Percentiles rank a stretch among this genome's conserved stretches.
Evolutionary conservation across 192 early-diverging fungal species (phyloP).

Genomic region (Phlyctochytrium planicorne): DNA sequence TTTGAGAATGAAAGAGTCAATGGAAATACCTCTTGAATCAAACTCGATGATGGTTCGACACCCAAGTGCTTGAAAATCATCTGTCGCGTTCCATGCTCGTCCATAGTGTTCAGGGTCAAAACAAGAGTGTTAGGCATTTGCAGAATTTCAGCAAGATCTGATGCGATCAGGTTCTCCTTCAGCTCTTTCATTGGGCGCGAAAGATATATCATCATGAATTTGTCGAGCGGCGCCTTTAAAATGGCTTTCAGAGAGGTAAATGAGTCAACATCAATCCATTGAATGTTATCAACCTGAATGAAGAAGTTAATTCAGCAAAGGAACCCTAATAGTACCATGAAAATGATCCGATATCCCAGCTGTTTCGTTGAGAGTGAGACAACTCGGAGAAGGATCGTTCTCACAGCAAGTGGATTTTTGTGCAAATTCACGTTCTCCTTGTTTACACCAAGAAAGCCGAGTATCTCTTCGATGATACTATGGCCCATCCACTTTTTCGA

Average conservation of each 20-base stretch:
- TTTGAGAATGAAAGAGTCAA: too few species aligned
- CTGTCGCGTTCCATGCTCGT: background rate
- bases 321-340: background rate
- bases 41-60: too few species aligned
- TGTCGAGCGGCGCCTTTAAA: background rate
- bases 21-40: too few species aligned
- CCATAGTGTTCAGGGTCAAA: background rate
- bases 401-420: background rate
- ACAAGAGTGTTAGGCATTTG: background rate
- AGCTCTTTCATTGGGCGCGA: background rate
- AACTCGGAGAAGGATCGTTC: background rate
- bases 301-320: too few species aligned
- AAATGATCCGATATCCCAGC: background rate
- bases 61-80: background rate
- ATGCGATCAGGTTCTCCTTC: background rate
- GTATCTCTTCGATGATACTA: background rate
- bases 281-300: conserved; percentile 1
- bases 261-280: background rate
- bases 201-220: background rate
- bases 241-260: background rate
- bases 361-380: background rate
- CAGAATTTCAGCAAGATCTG: background rate
- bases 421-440: background rate
- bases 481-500: background rate
- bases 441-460: background rate